Evolutionary conservation across 177 flowering plant genomes (phyloP), one percentile per base, ranked within the genome.

Genomic region (Vitis hybrid): DNA sequence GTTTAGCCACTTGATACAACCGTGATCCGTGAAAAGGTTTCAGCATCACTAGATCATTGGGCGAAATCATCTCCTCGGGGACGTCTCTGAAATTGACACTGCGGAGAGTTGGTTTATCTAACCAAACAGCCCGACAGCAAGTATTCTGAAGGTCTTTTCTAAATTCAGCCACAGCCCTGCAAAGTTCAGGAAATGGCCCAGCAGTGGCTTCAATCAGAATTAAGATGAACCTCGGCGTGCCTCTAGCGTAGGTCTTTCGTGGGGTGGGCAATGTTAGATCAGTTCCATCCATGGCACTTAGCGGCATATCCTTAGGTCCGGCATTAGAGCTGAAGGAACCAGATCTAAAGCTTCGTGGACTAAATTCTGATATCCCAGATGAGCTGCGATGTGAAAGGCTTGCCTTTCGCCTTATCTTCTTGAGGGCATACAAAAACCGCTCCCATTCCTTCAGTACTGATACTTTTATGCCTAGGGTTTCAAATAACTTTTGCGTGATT

Each of bases 1-100:
- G 71, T 15, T 69, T 73, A 2, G 80, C n/a, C 3, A 77, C 78
- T 19, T 73, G 68, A 26, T 59, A 57, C 62, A 87, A 59, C 16
- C 88, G 86, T 1, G 84, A 77, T 1, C 90, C 93, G 70, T 87
- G 93, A 45, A 89, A 75, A 1, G 93, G 89, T 50, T 78, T 77
- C 0, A 74, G 53, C 2, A 82, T 59, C 53, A 85, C 34, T 5
- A 69, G 58, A 70, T 87, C 88, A 5, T 16, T 56, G 1, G 69
- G 59, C 29, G 80, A 74, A 1, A 79, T 19, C 60, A 49, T 34
- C 10, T 68, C 74, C 54, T 68, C 68, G 39, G 73, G 60, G 10
- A 67, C n/a, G 13, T 55, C 65, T 34, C 51, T 58, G 31, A 61
- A 12, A 16, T 61, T 5, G 1, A 26, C 57, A 57, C 71, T 65